These are phyloP conservation scores for Arctium minus DNA, from an alignment of 129 eudicot species.

Conservation along the genomic window DNA sequence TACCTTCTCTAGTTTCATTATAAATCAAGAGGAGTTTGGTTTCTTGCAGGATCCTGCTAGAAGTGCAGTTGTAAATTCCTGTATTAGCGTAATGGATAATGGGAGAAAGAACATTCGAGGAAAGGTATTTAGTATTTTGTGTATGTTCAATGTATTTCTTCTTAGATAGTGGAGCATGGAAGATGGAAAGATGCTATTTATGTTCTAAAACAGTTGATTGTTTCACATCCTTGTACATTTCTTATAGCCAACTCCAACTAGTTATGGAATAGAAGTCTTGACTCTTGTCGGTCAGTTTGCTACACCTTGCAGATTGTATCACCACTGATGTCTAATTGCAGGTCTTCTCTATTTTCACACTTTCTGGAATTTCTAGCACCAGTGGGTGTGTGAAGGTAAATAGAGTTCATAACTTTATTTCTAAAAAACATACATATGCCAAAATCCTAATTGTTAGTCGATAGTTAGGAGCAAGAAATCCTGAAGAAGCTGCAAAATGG, in stretches of 20 bases:
- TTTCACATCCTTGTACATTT: background rate
- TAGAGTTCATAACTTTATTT: background rate
- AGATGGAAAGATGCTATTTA: background rate
- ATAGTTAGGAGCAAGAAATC: constrained; percentile 31
- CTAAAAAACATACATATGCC: background rate
- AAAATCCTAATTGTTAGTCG: background rate
- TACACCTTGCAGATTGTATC: background rate
- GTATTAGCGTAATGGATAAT: constrained; percentile 5
- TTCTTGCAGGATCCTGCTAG: constrained; percentile 18
- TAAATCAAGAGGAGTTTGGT: constrained; percentile 10
- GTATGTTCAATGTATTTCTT: background rate
- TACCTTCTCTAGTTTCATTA: background rate
- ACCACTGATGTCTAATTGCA: background rate
- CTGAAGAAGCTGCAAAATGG: constrained; percentile 32
- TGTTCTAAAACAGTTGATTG: background rate
- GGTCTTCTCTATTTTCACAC: constrained; percentile 10
- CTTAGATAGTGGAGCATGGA: background rate
- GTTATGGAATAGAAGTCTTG: background rate
- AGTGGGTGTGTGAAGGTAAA: constrained; percentile 15
- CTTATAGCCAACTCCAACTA: background rate
- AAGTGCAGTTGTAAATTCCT: constrained; percentile 5
- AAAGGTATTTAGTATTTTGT: constrained; percentile 5
- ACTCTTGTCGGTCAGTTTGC: background rate
- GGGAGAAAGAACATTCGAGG: constrained; percentile 23
- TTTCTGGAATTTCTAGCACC: constrained; percentile 2